phyloP scores from a whole-genome alignment of 352 stramenopile genomes.

The Globisporangium cystogenes region DNA sequence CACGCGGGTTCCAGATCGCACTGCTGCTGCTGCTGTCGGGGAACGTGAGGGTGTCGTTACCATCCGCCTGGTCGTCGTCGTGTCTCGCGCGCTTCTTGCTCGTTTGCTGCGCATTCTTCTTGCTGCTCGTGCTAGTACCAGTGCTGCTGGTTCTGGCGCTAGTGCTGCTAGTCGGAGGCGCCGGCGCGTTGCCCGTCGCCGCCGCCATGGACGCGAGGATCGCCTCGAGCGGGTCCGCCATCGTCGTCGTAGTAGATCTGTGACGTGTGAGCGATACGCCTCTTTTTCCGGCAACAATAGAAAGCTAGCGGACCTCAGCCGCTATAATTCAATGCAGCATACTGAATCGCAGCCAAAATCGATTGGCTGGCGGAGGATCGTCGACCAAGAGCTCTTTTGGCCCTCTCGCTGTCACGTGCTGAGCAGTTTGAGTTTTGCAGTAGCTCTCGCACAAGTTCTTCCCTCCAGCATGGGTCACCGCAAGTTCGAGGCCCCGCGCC shows the following conservation, averaged over 20 bases:
- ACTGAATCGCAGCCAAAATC: too few species aligned
- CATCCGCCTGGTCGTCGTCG: constrained; percentile 7
- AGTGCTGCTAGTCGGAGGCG: background rate
- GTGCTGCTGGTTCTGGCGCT: background rate
- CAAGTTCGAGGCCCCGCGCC: constrained; percentile 97
- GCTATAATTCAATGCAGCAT: too few species aligned
- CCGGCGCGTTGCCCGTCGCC: constrained; percentile 59
- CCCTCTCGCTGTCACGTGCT: too few species aligned
- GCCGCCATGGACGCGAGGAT: constrained; percentile 80
- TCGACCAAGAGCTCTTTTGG: background rate
- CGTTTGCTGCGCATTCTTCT: background rate
- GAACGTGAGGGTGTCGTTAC: constrained; percentile 2
- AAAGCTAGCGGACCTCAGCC: too few species aligned
- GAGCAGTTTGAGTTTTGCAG: constrained; percentile 88
- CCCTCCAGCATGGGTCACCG: constrained; percentile 92
- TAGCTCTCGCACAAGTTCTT: constrained; percentile 49
- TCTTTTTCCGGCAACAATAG: too few species aligned
- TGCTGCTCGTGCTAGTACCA: background rate
- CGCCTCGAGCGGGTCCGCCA: constrained; percentile 49
- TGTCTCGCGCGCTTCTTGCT: constrained; percentile 30
- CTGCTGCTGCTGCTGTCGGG: background rate
- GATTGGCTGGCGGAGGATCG: background rate
- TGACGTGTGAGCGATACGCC: too few species aligned
- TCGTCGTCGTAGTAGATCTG: background rate
- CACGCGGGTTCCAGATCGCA: constrained; percentile 48